phyloP scores from a whole-genome alignment of 2,329 filamentous ascomycete genomes.

The Diaporthe sp. region DNA sequence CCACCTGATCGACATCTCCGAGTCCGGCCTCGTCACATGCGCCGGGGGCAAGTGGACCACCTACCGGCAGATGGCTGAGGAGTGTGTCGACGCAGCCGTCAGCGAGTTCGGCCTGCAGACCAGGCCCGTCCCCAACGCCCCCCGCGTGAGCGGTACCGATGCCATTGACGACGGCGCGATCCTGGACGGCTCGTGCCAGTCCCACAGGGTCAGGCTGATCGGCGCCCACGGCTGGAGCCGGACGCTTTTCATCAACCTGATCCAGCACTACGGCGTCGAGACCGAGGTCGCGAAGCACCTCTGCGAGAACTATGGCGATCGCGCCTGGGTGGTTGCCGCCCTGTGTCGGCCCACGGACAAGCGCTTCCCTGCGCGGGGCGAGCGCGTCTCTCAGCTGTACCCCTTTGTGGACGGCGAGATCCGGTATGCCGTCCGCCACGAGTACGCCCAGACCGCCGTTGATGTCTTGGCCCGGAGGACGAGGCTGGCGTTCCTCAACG shows the following conservation, averaged over 20 bases:
- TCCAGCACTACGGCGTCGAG: slow-evolving; percentile 93
- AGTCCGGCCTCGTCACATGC: slow-evolving; percentile 83
- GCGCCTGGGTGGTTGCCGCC: slow-evolving; percentile 90
- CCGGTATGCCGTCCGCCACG: slow-evolving; percentile 87
- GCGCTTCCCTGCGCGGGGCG: slow-evolving; percentile 86
- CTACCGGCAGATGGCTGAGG: slow-evolving; percentile 90
- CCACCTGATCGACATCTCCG: slow-evolving; percentile 82
- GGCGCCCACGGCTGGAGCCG: slow-evolving; percentile 89
- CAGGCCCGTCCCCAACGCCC: slow-evolving; percentile 64
- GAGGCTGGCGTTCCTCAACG: slow-evolving; percentile 89
- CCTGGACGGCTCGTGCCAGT: slow-evolving; percentile 81
- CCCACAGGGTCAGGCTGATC: slow-evolving; percentile 79
- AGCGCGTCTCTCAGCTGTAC: slow-evolving; percentile 84
- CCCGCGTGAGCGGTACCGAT: slow-evolving; percentile 77
- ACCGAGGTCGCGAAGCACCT: slow-evolving; percentile 94
- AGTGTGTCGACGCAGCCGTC: slow-evolving; percentile 85
- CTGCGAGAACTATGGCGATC: slow-evolving; percentile 88
- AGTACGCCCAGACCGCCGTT: slow-evolving; percentile 92
- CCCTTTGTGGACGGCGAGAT: slow-evolving; percentile 95
- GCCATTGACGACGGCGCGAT: slow-evolving; percentile 78
- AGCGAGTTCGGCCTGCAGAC: slow-evolving; percentile 73
- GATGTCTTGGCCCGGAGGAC: slow-evolving; percentile 90
- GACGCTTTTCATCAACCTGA: slow-evolving; percentile 92
- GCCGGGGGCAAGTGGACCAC: slow-evolving; percentile 92
- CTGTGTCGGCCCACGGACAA: slow-evolving; percentile 82